phyloP scores from a whole-genome alignment of 768 basidiomycete genomes.

The Rhizopogon sp. region DNA sequence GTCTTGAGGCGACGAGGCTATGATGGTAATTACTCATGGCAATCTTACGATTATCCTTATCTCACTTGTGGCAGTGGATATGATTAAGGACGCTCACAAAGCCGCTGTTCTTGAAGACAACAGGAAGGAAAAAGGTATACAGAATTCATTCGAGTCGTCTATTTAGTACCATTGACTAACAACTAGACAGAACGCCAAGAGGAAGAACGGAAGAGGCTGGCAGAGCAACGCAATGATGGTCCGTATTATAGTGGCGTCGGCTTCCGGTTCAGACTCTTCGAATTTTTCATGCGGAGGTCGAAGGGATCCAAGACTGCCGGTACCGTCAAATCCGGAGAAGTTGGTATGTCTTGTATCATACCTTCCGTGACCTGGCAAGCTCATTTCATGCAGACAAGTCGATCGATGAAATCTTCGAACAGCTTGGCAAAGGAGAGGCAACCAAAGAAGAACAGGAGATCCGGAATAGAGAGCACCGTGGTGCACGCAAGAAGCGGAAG shows the following conservation, averaged over 20 bases:
- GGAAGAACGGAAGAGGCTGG: background rate
- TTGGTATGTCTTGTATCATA: background rate
- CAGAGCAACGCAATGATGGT: background rate
- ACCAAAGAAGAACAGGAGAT: background rate
- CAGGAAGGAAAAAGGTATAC: background rate
- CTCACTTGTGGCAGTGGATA: background rate
- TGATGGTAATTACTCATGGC: conserved; percentile 45
- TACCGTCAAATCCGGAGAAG: background rate
- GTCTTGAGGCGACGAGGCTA: conserved; percentile 76
- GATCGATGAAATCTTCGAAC: background rate
- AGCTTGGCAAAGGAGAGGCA: background rate
- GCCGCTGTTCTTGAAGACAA: background rate
- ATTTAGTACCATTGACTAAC: too few species aligned
- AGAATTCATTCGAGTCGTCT: background rate
- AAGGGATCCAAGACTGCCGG: background rate
- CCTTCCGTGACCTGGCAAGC: background rate
- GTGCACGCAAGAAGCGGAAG: conserved; percentile 6
- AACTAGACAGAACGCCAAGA: background rate
- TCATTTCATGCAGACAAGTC: background rate
- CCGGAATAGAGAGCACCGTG: conserved; percentile 2
- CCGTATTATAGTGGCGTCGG: background rate
- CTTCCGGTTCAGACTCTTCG: background rate
- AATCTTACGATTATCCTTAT: too few species aligned
- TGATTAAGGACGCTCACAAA: background rate
- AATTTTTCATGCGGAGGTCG: background rate